Evolutionary conservation across 1,284 basidiomycete genomes (phyloP), one percentile per base, ranked within the genome.

Genomic region (Marasmius fiardii): DNA sequence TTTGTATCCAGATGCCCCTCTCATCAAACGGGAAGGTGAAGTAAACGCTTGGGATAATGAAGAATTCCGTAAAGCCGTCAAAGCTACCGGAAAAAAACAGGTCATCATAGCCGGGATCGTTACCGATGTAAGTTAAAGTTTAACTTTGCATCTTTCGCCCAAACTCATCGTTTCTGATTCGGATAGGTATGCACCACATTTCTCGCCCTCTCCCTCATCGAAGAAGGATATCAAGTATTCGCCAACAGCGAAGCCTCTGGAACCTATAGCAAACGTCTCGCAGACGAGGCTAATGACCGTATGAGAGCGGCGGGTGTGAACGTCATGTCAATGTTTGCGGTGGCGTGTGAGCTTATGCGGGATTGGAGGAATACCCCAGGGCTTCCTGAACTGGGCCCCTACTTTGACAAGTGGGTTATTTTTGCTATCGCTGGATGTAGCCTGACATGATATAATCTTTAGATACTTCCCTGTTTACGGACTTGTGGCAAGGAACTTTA

Each of bases 11-110:
- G 61, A 74, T 50, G 74, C 75, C 2, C 69, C 76, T 6, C 63
- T 72, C 57, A 74, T 79, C 66, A 76, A 71, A 64, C 70, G 78
- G 16, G 61, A 71, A n/a, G 77, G 76, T 1, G 76, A 80, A 62
- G 78, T 79, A 12, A 66, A 79, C 56, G 76, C 78, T 12, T 80
- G 78, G 78, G 77, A 79, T 62, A 79, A 77, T 62, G 55, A 65
- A 3, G 77, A 78, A 48, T 78, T 80, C 67, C 68, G 72, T 41
- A 65, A 64, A 1, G 78, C 77, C n/a, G 75, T 80, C 24, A 63
- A 72, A 44, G 74, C 75, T 3, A 78, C 76, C 2, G 76, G 75
- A 2, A 78, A 76, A 63, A 77, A 74, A 58, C 77, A 79, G 56
- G 63, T 79, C 52, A 78, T 78, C 61, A 61, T 79, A 18, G 78